Evolutionary conservation across 164 flowering plant genomes (phyloP).

Genomic region (Buxus sempervirens): DNA sequence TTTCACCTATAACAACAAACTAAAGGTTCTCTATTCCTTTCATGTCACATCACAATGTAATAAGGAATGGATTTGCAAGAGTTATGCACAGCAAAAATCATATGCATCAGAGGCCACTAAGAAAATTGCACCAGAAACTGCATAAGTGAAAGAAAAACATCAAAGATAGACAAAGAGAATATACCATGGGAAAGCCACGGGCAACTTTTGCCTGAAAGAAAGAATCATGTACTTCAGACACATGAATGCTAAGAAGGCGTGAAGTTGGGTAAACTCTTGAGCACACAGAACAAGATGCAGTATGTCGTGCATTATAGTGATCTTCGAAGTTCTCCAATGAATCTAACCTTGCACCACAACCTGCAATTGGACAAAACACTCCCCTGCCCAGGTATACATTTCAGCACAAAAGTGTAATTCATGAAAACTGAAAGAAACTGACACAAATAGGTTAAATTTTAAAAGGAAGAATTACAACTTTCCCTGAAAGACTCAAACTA

Average conservation of each 20-base stretch:
- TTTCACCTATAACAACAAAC: too few relatives aligned
- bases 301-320: slow-evolving; percentile 82
- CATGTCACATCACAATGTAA: background rate
- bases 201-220: slow-evolving; percentile 97
- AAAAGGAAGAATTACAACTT: background rate
- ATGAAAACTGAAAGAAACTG: background rate
- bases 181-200: slow-evolving; percentile 85
- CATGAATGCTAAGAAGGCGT: slow-evolving; percentile 81
- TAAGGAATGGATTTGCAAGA: background rate
- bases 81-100: background rate
- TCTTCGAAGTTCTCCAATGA: slow-evolving; percentile 83
- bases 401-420: background rate
- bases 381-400: slow-evolving; percentile 32
- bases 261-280: slow-evolving; percentile 89
- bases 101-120: background rate
- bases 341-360: slow-evolving; percentile 67
- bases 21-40: background rate
- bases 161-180: background rate
- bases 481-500: background rate
- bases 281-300: slow-evolving; percentile 92
- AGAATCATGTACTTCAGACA: slow-evolving; percentile 97
- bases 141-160: background rate
- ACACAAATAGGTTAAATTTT: background rate
- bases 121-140: background rate
- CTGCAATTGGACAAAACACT: slow-evolving; percentile 78